Percentiles rank a stretch among this genome's conserved stretches.
Conservation (phyloP, 164 flowering plant genomes). For the Brasenia schreberi region DNA sequence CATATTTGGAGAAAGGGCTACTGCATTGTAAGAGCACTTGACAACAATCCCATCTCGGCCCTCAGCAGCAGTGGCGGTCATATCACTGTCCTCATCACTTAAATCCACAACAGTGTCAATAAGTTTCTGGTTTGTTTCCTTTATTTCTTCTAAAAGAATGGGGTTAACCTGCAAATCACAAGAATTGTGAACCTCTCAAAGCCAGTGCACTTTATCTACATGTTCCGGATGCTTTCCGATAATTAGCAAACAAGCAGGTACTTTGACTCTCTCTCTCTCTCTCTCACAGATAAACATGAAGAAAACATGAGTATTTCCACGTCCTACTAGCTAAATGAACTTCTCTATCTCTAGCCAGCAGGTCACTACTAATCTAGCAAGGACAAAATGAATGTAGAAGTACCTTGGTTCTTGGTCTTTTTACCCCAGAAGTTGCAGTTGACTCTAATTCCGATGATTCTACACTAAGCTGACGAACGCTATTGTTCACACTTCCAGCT, state of each 20-base stretch:
- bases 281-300: not conserved
- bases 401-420: conserved; percentile 70
- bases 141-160: conserved; percentile 64
- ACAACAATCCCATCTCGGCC: conserved; percentile 72
- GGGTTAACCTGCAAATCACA: conserved; percentile 45
- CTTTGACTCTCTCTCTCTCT: not conserved
- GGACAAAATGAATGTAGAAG: not conserved
- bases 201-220: not conserved
- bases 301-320: not conserved
- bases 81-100: conserved; percentile 61
- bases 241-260: not conserved
- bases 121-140: conserved; percentile 62
- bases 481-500: conserved; percentile 49
- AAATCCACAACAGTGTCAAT: conserved; percentile 77
- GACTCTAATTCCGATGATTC: conserved; percentile 74
- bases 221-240: not conserved
- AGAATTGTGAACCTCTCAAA: not conserved
- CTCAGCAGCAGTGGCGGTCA: conserved; percentile 39
- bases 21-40: conserved; percentile 73
- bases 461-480: conserved; percentile 34
- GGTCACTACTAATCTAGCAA: too few species aligned
- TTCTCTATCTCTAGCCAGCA: too few species aligned
- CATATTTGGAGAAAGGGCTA: conserved; percentile 67
- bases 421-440: conserved; percentile 64
- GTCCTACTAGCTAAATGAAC: too few species aligned